Evolutionary conservation across 208 protist genomes (phyloP), one percentile per base, ranked within the genome.

Genomic region (Leishmania arabica): DNA sequence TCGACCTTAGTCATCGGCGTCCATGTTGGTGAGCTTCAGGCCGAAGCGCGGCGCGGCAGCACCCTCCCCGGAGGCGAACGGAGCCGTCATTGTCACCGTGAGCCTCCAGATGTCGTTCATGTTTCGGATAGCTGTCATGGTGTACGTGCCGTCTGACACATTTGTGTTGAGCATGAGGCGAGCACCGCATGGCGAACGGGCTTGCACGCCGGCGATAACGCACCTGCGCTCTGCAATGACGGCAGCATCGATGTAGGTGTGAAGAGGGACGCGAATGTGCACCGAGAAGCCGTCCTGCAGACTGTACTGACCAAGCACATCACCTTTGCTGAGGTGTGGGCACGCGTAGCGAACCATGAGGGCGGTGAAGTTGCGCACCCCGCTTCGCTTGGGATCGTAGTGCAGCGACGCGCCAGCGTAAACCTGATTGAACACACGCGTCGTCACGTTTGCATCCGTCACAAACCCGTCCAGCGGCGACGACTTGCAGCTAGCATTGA

Each of bases 361-460:
- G 9, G 91, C 47, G 3, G 88, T 91, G 68, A 90, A 78, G 75
- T 95, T 84, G 75, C 79, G 82, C 42, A 97, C 45, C 24, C 93
- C 93, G 65, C 89, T 95, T 71, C 93, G 86, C 42, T 83, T 90
- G 8, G 91, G 90, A 75, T 95, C 91, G 78, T 97, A 97, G 34
- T 73, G 27, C 24, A 84, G 68, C 62, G 75, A 79, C 0, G 81
- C 75, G 17, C 91, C 91, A 3, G 88, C 79, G 53, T 86, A 89
- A 51, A 86, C 73, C 17, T 77, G 64, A 56, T 83, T 7, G 2
- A 66, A 53, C 37, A 95, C 47, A 15, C 84, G 82, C 45, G 91
- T 93, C 2, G 91, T 89, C 5, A 84, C 86, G 66, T 86, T 89
- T n/a, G 85, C 62, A 27, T 81, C 72, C 31, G 88, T 85, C 56